Evolutionary conservation across 2,329 filamentous ascomycete species (phyloP).

Genomic region (Xylaria sp.): DNA sequence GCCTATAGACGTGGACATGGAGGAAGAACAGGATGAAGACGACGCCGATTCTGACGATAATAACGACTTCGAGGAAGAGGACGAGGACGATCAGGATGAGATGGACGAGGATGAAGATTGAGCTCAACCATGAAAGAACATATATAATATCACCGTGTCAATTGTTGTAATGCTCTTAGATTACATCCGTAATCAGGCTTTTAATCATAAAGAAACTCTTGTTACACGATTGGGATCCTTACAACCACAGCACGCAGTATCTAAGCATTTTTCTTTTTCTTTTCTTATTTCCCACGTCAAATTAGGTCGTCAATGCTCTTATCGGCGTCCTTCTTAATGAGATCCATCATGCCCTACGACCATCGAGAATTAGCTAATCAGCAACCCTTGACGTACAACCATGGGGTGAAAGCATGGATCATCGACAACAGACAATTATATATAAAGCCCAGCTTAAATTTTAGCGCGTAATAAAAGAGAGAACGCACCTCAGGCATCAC

Average conservation of each 20-base stretch:
- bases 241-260: neutral
- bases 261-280: neutral
- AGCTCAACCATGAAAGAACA: neutral
- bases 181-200: neutral
- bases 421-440: no score
- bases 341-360: slow-evolving; percentile 87
- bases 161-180: neutral
- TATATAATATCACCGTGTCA: neutral
- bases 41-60: slow-evolving; percentile 32
- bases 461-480: neutral
- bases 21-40: slow-evolving; percentile 36
- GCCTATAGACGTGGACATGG: slow-evolving; percentile 33
- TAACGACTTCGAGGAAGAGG: slow-evolving; percentile 34
- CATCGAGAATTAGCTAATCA: neutral
- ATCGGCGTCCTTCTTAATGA: slow-evolving; percentile 93
- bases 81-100: slow-evolving; percentile 35
- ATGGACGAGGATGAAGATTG: slow-evolving; percentile 40
- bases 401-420: neutral
- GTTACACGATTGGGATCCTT: neutral
- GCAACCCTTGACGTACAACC: no score
- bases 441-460: neutral
- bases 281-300: slow-evolving; percentile 67
- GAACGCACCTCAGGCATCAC: slow-evolving; percentile 87
- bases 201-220: neutral
- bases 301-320: slow-evolving; percentile 81